Conservation (phyloP, 2,329 filamentous ascomycete species). For the Fusarium albidum region DNA sequence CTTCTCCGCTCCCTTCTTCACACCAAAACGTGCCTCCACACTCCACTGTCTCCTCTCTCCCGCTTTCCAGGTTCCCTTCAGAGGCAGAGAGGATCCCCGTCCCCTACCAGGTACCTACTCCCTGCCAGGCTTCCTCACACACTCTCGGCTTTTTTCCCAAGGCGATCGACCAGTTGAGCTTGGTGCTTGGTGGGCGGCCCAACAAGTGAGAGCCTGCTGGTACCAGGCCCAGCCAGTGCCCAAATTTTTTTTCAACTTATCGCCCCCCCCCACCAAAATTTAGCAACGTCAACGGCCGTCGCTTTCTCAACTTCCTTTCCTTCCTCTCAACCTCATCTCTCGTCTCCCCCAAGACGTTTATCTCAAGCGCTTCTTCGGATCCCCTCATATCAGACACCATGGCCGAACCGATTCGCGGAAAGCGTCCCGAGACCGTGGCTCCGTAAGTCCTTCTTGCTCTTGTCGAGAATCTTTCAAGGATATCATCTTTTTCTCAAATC, state of each 20-base stretch:
- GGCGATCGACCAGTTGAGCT: constrained; percentile 41
- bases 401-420: constrained; percentile 72
- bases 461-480: not conserved
- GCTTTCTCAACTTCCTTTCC: constrained; percentile 46
- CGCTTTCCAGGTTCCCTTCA: constrained; percentile 5
- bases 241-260: constrained; percentile 48
- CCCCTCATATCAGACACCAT: constrained; percentile 52
- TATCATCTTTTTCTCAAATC: constrained; percentile 21
- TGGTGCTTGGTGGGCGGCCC: constrained; percentile 40
- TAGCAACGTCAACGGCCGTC: constrained; percentile 47
- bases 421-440: constrained; percentile 63
- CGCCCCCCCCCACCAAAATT: constrained; percentile 52
- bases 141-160: constrained; percentile 34
- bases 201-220: constrained; percentile 41
- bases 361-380: constrained; percentile 39
- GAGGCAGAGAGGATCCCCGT: constrained; percentile 27
- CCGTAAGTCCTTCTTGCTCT: constrained; percentile 58
- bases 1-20: constrained; percentile 33
- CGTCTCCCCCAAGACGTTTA: constrained; percentile 41
- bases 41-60: constrained; percentile 15
- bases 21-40: constrained; percentile 30
- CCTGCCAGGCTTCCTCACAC: constrained; percentile 5
- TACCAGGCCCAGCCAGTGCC: constrained; percentile 44
- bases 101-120: not conserved
- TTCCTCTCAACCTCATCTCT: constrained; percentile 42